Percentiles rank a stretch among this genome's conserved stretches.
Conservation (phyloP, 768 basidiomycete species). For the Amylocystis lapponica region DNA sequence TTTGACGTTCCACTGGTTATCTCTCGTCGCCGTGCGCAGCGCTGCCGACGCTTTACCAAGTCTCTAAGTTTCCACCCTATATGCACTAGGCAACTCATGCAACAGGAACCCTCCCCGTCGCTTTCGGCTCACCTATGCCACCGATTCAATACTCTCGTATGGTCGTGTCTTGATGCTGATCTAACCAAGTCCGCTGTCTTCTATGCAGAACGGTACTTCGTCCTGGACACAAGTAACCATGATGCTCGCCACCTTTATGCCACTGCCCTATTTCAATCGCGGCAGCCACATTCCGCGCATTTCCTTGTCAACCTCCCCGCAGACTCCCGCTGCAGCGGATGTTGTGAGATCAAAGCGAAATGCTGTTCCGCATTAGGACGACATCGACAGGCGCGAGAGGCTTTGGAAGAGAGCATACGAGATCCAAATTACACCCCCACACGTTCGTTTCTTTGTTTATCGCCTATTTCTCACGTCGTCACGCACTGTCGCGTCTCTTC, state of each 20-base stretch:
- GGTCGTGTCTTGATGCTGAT: conserved; percentile 81
- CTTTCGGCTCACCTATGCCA: conserved; percentile 53
- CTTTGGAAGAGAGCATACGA: conserved; percentile 56
- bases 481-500: conserved; percentile 6
- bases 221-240: conserved; percentile 65
- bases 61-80: background rate
- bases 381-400: conserved; percentile 71
- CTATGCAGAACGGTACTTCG: conserved; percentile 81
- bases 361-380: conserved; percentile 70
- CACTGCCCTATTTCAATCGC: conserved; percentile 61
- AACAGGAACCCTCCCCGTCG: conserved; percentile 43
- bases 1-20: background rate
- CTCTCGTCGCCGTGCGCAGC: background rate
- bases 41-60: background rate
- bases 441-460: conserved; percentile 38
- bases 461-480: conserved; percentile 3
- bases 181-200: conserved; percentile 79
- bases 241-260: conserved; percentile 85
- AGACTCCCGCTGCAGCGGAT: conserved; percentile 63
- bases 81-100: conserved; percentile 38
- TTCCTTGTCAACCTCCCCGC: conserved; percentile 59
- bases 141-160: conserved; percentile 69
- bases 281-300: conserved; percentile 71
- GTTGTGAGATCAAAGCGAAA: conserved; percentile 72
- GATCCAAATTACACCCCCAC: conserved; percentile 48